A percentile compares a stretch with the other conserved stretches of the same genome.
These are phyloP conservation scores for Pilatotrama ljubarskyi DNA, from an alignment of 768 basidiomycete species.

Conservation along the genomic window DNA sequence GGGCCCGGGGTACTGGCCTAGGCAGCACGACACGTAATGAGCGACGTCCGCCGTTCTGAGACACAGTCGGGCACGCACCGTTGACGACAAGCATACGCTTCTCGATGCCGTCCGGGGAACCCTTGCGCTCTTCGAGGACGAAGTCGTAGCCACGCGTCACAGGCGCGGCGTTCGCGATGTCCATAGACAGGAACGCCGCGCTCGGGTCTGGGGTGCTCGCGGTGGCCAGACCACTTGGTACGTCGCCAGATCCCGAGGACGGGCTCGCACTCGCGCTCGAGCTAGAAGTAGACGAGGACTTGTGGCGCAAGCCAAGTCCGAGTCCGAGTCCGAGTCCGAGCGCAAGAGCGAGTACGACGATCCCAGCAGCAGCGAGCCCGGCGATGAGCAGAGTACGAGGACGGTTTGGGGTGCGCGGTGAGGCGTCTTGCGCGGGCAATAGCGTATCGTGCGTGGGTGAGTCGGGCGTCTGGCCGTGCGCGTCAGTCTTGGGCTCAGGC, in stretches of 20 bases:
- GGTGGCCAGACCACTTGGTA: not conserved
- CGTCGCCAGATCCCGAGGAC: not conserved
- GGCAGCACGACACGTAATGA: not conserved
- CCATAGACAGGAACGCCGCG: not conserved
- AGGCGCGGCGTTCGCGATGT: conserved; percentile 6
- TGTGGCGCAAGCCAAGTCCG: conserved; percentile 21
- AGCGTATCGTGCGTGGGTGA: not conserved
- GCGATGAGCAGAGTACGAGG: not conserved
- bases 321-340: conserved; percentile 31
- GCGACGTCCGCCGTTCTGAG: not conserved
- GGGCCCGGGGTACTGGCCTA: conserved; percentile 39
- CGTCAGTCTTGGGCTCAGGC: not conserved
- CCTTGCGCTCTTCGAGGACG: conserved; percentile 39
- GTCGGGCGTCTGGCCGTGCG: no score
- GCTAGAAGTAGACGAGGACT: not conserved
- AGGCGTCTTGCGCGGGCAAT: not conserved
- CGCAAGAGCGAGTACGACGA: conserved; percentile 26
- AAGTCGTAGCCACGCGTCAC: conserved; percentile 45
- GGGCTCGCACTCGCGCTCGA: not conserved
- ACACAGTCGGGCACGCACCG: conserved; percentile 26
- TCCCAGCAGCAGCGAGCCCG: not conserved
- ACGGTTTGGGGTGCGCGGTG: not conserved
- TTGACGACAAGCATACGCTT: conserved; percentile 50
- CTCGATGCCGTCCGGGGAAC: conserved; percentile 43
- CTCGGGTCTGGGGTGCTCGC: conserved; percentile 13